Percentiles rank a stretch among this genome's conserved stretches.
Conservation (phyloP, 495 filamentous ascomycete species). For the Xylaria palmicola region DNA sequence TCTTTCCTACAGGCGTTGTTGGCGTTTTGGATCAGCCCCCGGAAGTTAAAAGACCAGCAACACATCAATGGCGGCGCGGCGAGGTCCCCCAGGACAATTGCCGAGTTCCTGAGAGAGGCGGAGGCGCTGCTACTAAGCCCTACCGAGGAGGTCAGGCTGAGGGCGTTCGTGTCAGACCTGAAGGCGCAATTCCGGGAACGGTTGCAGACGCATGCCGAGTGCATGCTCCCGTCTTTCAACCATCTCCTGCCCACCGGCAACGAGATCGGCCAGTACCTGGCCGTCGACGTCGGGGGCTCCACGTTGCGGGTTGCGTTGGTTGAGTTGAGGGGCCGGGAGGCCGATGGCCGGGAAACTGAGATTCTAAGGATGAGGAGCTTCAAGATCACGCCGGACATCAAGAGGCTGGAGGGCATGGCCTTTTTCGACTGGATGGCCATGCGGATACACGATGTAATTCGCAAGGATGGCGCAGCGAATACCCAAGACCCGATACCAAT, state of each 20-base stretch:
- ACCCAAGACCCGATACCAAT: conserved; percentile 45
- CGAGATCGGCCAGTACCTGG: conserved; percentile 63
- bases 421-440: conserved; percentile 85
- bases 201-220: conserved; percentile 44
- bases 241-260: conserved; percentile 68
- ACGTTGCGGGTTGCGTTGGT: conserved; percentile 79
- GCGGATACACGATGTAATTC: conserved; percentile 60
- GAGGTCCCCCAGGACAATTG: conserved; percentile 25
- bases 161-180: conserved; percentile 40
- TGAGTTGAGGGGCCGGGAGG: conserved; percentile 58
- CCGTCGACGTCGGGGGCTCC: conserved; percentile 69
- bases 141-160: conserved; percentile 36
- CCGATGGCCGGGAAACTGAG: conserved; percentile 34
- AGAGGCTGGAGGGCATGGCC: conserved; percentile 42
- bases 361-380: conserved; percentile 50
- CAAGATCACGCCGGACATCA: conserved; percentile 49
- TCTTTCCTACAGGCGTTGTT: conserved; percentile 52
- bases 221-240: conserved; percentile 66
- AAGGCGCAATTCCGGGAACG: conserved; percentile 49
- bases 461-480: conserved; percentile 34
- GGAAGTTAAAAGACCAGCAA: conserved; percentile 35
- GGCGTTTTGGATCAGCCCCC: conserved; percentile 48
- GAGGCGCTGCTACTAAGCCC: conserved; percentile 41
- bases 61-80: conserved; percentile 28
- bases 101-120: conserved; percentile 32